Percentiles rank a stretch among this genome's conserved stretches.
These are phyloP conservation scores for Flaveria brownii DNA, from an alignment of 129 eudicot genomes.

Conservation along the genomic window DNA sequence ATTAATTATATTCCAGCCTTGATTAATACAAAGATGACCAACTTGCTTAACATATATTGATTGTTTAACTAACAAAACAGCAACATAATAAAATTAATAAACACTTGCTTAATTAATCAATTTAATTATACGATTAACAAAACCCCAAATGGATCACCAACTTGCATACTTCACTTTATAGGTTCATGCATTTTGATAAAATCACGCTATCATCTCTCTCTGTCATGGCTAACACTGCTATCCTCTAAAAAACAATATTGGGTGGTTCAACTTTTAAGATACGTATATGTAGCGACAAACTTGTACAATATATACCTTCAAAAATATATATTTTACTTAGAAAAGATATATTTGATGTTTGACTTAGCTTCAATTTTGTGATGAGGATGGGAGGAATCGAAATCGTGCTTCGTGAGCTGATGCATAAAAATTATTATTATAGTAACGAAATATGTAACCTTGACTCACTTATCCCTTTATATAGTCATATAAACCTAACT, in stretches of 20 bases:
- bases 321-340: no score
- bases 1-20: conserved; percentile 5
- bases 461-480: no score
- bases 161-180: neutral
- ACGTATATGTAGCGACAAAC: neutral
- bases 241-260: no score
- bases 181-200: neutral
- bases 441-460: no score
- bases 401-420: no score
- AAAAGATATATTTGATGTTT: no score
- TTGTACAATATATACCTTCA: neutral
- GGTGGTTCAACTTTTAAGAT: no score
- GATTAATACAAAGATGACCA: conserved; percentile 24
- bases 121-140: neutral
- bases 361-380: no score
- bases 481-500: no score
- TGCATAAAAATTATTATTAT: no score
- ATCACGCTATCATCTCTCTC: neutral
- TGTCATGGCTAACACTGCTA: neutral
- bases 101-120: neutral
- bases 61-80: neutral
- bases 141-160: neutral
- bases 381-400: no score
- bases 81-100: conserved; percentile 2
- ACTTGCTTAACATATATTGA: conserved; percentile 26